A percentile compares a stretch with the other conserved stretches of the same genome.
phyloP scores from a whole-genome alignment of 345 rosid species.

The Theobroma cacao region DNA sequence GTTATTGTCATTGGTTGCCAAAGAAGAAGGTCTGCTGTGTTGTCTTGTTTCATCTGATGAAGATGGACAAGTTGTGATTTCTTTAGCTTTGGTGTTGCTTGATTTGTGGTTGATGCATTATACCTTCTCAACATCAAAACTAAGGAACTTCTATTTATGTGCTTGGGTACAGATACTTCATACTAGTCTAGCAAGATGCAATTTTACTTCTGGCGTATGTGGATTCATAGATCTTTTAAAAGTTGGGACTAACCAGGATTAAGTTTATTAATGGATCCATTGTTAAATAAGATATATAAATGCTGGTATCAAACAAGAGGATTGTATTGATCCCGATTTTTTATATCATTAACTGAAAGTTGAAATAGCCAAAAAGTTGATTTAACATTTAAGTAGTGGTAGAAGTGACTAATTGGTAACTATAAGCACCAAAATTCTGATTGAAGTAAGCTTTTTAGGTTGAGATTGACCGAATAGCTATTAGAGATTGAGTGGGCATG shows the following conservation, averaged over 20 bases:
- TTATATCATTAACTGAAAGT: background rate
- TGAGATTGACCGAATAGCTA: background rate
- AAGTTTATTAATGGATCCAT: background rate
- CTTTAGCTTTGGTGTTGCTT: background rate
- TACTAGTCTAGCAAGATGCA: background rate
- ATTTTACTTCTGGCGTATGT: background rate
- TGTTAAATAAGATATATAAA: background rate
- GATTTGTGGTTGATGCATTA: background rate
- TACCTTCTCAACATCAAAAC: background rate
- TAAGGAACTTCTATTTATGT: background rate
- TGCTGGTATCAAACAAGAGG: background rate
- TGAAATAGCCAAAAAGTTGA: background rate
- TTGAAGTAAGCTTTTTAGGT: background rate
- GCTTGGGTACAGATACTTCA: background rate
- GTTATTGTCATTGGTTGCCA: background rate
- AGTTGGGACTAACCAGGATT: background rate
- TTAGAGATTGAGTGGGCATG: background rate
- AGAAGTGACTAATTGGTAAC: background rate
- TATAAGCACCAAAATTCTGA: background rate
- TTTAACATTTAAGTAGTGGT: background rate
- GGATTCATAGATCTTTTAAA: background rate
- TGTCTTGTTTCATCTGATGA: background rate
- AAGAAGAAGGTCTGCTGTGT: background rate
- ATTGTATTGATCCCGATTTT: background rate
- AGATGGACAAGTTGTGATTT: background rate